Evolutionary conservation across 768 basidiomycete genomes (phyloP).

Genomic region (Dacryopinax spathularia): DNA sequence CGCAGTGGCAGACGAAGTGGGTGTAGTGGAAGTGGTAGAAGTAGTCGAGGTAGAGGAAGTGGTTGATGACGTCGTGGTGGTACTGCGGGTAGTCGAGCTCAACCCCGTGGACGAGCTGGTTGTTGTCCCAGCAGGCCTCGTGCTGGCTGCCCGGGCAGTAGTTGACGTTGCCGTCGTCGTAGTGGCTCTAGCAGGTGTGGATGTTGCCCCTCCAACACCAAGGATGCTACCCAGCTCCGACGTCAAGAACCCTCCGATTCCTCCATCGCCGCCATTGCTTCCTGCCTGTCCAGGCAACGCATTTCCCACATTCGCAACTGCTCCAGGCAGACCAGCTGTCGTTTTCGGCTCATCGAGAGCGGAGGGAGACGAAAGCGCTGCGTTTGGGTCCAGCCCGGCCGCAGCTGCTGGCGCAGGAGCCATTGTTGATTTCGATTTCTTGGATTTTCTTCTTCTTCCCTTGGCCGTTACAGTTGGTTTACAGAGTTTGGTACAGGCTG

Average conservation of each 20-base stretch:
- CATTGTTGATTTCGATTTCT: not conserved
- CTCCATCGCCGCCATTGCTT: not conserved
- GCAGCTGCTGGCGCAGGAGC: slow-evolving; percentile 1
- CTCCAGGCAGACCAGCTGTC: not conserved
- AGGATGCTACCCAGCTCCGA: not conserved
- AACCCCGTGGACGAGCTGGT: not conserved
- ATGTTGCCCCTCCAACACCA: not conserved
- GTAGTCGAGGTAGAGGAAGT: not conserved
- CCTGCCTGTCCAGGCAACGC: not conserved
- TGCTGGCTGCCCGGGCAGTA: not conserved
- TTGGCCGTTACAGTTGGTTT: not conserved
- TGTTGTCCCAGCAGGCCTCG: not conserved
- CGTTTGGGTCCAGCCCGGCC: not conserved
- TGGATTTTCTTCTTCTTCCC: not conserved
- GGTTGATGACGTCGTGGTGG: slow-evolving; percentile 5
- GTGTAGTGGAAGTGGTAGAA: slow-evolving; percentile 5
- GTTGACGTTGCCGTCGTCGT: not conserved
- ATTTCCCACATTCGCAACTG: not conserved
- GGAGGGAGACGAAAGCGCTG: not conserved
- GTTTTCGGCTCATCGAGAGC: slow-evolving; percentile 1
- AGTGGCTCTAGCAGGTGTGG: not conserved
- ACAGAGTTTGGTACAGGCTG: not conserved
- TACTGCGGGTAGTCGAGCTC: not conserved
- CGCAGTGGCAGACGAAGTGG: not conserved
- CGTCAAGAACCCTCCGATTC: not conserved